Percentiles rank a stretch among this genome's conserved stretches.
Conservation (phyloP, 345 rosid genomes). For the Excoecaria cochinchinensis region DNA sequence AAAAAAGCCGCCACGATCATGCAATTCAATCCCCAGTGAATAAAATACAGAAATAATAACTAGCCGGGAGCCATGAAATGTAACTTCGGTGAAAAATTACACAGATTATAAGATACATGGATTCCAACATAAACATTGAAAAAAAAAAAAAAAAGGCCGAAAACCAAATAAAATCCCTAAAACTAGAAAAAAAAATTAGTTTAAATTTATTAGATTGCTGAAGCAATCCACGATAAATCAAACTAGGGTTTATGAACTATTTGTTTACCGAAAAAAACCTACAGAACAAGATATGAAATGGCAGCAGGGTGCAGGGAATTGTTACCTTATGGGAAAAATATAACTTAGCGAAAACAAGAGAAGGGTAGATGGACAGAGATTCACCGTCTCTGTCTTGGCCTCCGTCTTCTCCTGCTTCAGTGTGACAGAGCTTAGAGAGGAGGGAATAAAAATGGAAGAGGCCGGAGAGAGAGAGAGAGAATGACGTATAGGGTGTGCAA, state of each 20-base stretch:
- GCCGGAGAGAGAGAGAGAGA: neutral
- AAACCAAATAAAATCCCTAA: neutral
- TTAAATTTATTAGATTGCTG: neutral
- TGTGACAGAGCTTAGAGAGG: neutral
- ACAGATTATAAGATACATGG: no score
- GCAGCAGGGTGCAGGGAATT: neutral
- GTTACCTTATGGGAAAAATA: neutral
- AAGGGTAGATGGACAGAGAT: neutral
- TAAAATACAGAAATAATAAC: neutral
- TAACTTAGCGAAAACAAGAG: neutral
- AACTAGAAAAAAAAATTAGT: neutral
- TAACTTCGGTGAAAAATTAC: no score
- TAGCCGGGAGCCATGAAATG: neutral
- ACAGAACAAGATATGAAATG: neutral
- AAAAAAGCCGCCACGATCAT: neutral
- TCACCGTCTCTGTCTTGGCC: neutral
- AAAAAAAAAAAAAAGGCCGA: no score
- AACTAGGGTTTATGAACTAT: constrained; percentile 19
- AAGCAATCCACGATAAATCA: neutral
- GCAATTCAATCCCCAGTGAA: neutral
- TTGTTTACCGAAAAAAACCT: neutral
- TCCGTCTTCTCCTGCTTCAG: constrained; percentile 2
- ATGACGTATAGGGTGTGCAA: neutral
- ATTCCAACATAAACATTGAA: neutral
- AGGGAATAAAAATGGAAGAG: no score